Evolutionary conservation across 1,284 basidiomycete genomes (phyloP).

Genomic region (Apiotrichum veenhuisii): DNA sequence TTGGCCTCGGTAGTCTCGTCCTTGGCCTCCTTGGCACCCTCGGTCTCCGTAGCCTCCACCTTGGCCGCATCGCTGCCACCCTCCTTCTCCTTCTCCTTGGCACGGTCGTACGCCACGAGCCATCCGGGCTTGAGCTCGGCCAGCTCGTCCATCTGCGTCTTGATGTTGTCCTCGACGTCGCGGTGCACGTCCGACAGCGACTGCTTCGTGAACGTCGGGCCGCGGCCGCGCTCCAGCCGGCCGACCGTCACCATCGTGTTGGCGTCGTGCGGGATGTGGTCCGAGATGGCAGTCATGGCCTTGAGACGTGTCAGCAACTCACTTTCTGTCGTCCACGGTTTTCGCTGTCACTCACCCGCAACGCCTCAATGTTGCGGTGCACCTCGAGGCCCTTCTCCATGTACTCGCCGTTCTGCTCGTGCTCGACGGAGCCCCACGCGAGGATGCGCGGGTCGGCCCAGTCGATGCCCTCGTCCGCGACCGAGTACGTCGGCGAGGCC

Average conservation of each 20-base stretch:
- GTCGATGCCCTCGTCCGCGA: constrained; percentile 23
- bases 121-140: constrained; percentile 37
- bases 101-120: constrained; percentile 27
- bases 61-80: no score
- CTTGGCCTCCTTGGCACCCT: neutral
- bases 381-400: constrained; percentile 27
- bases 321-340: no score
- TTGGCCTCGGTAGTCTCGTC: neutral
- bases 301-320: neutral
- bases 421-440: constrained; percentile 31
- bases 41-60: neutral
- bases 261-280: constrained; percentile 7
- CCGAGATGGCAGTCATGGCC: constrained; percentile 24
- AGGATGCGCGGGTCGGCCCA: constrained; percentile 44
- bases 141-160: constrained; percentile 27
- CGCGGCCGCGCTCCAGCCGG: neutral
- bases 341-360: constrained; percentile 6
- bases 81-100: neutral
- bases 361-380: constrained; percentile 20
- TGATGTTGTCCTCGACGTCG: constrained; percentile 26
- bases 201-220: constrained; percentile 8
- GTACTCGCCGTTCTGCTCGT: constrained; percentile 36
- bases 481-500: constrained; percentile 29
- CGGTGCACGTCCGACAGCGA: constrained; percentile 27
- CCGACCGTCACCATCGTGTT: constrained; percentile 22